Evolutionary conservation across 2,329 filamentous ascomycete genomes (phyloP).

Genomic region (Fusarium lateritium): DNA sequence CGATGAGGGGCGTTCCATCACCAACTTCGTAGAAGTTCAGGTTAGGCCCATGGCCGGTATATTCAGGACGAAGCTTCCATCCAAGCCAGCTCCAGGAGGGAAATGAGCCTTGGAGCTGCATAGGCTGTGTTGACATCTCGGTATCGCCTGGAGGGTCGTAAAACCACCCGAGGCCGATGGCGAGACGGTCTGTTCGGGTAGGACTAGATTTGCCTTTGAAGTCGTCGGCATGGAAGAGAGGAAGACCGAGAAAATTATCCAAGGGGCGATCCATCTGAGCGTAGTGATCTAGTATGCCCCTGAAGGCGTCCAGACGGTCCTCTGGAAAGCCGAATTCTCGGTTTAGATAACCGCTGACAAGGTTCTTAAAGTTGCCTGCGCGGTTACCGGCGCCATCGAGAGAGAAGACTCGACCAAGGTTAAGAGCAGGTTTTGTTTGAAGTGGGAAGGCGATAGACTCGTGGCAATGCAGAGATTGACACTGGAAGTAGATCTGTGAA

Average conservation of each 20-base stretch:
- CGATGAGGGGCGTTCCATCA: slow-evolving; percentile 47
- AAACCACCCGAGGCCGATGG: slow-evolving; percentile 55
- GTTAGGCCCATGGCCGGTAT: slow-evolving; percentile 44
- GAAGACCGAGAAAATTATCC: slow-evolving; percentile 54
- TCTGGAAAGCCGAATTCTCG: slow-evolving; percentile 48
- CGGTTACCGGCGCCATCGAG: slow-evolving; percentile 40
- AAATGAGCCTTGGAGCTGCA: slow-evolving; percentile 49
- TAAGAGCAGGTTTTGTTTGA: slow-evolving; percentile 50
- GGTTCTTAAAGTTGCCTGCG: slow-evolving; percentile 47
- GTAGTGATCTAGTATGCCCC: slow-evolving; percentile 52
- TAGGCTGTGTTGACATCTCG: slow-evolving; percentile 44
- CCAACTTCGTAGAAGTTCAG: slow-evolving; percentile 54
- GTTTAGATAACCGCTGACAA: slow-evolving; percentile 53
- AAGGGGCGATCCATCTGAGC: slow-evolving; percentile 47
- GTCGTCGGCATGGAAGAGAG: slow-evolving; percentile 53
- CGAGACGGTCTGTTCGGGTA: slow-evolving; percentile 54
- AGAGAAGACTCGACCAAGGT: slow-evolving; percentile 54
- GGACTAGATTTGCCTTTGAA: slow-evolving; percentile 50
- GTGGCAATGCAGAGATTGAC: slow-evolving; percentile 55
- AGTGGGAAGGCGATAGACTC: slow-evolving; percentile 55
- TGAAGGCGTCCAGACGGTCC: slow-evolving; percentile 55
- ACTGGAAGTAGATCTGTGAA: slow-evolving; percentile 58
- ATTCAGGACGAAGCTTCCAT: slow-evolving; percentile 51
- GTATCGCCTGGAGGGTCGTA: slow-evolving; percentile 45
- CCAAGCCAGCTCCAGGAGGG: slow-evolving; percentile 59